phyloP scores from a whole-genome alignment of 345 rosid species.

The Kernera saxatilis region DNA sequence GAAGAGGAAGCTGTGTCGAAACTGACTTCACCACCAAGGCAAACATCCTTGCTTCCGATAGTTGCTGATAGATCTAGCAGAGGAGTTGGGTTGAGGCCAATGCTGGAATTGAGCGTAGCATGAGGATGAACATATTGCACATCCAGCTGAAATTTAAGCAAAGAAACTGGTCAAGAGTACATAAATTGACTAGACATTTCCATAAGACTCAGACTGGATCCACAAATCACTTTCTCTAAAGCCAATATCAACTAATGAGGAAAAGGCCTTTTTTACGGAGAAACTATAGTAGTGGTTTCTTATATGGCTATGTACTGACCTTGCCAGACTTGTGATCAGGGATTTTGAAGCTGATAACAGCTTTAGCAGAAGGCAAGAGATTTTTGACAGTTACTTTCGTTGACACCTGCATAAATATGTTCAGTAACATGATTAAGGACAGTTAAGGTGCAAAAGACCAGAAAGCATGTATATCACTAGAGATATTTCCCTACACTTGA shows the following conservation, averaged over 20 bases:
- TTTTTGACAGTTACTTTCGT: constrained; percentile 66
- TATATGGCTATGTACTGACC: constrained; percentile 48
- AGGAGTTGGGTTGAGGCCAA: constrained; percentile 77
- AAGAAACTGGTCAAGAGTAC: neutral
- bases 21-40: constrained; percentile 70
- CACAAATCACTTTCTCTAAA: no score
- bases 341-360: constrained; percentile 55
- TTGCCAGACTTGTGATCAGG: constrained; percentile 95
- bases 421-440: neutral
- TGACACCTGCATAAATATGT: constrained; percentile 41
- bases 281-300: neutral
- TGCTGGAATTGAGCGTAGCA: constrained; percentile 62
- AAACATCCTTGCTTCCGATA: constrained; percentile 54
- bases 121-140: constrained; percentile 73
- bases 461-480: neutral
- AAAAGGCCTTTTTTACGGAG: no score
- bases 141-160: constrained; percentile 51
- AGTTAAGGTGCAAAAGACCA: neutral
- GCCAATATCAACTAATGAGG: no score
- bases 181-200: neutral
- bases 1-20: constrained; percentile 72
- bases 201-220: neutral
- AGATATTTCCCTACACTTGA: constrained; percentile 50
- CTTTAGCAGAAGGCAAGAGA: constrained; percentile 52
- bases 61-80: constrained; percentile 70